Base-by-base conservation (phyloP, 192 early-diverging fungal genomes). In the Umbelopsis vinacea region DNA sequence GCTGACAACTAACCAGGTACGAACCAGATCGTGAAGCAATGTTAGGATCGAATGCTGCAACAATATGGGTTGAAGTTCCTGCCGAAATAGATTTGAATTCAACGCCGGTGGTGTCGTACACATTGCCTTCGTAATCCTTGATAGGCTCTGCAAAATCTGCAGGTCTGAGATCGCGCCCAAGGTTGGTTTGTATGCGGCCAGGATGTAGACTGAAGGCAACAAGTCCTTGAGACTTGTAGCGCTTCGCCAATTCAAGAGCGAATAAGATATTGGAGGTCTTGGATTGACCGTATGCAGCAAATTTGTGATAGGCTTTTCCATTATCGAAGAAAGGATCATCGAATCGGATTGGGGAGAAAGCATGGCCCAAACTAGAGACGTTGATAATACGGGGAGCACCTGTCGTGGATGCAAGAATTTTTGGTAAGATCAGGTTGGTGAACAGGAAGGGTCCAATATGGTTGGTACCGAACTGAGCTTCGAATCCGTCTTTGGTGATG, bases 391-490 rank as follows among this genome's bases (percentile, higher is more conserved):
- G 53, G 26, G 53, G 53, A 12, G 53, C 22, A 6, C 53, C 40
- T 4, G 40, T 43, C 40, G 2, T 54, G 7, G 53, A 54, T 26
- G 45, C 75, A 71, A 68, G 74, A 76, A 54, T 11, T 2, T 26
- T 22, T 9, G 53, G 23, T 23, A 54, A 24, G 53, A 54, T 54
- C 23, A 26, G 8, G 53, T 33, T 72, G n/a, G 78, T 84, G 53
- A 87, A 74, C 0, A 68, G 75, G 73, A 80, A 82, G 37, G 82
- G 84, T 47, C 82, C 90, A 33, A 92, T 69, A 47, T 91, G 88
- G 81, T 92, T 92, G 26, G 85, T 88, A 14, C 81, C 83, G 47
- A 90, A 88, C 71, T 91, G 90, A 63, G 76, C 38, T 79, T 91
- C 91, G 21, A 91, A 86, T 24, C 85, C 86, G 43, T 92, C 85